Evolutionary conservation across 2,329 filamentous ascomycete species (phyloP), one percentile per base, ranked within the genome.

Genomic region (Xylariaceae sp.): DNA sequence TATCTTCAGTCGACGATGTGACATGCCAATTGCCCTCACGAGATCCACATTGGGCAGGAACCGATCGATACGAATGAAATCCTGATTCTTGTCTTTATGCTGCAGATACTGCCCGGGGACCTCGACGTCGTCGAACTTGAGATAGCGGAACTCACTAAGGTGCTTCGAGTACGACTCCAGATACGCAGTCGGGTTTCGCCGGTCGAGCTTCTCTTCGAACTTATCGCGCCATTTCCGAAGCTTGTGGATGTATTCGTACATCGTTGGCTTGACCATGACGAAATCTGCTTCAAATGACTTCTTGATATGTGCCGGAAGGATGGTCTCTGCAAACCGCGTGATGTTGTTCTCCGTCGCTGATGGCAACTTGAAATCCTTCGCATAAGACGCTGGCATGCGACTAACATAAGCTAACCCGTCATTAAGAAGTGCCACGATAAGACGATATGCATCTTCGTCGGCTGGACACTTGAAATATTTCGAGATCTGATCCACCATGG

Each of bases 391-490:
- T 9, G 93, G 93, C 74, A 90, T 90, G 52, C 93, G 87, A 64
- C 90, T 91, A 48, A 97, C 91, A 68, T 97, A 97, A 34, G 91
- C 91, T 56, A 99, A 77, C 0, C 91, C 94, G 74, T 99, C 94
- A 72, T 99, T 99, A 18, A 99, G 84, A 9, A 99, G 79, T 2
- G 94, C 95, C n/a, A 97, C 93, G 66, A 99, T 99, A 13, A 99
- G 81, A 53, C 94, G 85, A 74, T 97, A 97, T 1, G 94, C 95
- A 77, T 99, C 94, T 73, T 99, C 94, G 69, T 99, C 94, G 0
- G 93, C 93, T 11, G 93, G 93, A 69, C 94, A 97, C 77, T 99
- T 99, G 83, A 99, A 99, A 75, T 97, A 89, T 80, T 97, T 97
- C 74, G 94, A 89, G 60, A 99, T 96, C 75, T 97, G 93, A 72